Percentiles rank a stretch among this genome's conserved stretches.
phyloP scores from a whole-genome alignment of 768 basidiomycete species.

The Pleurotus eryngii region DNA sequence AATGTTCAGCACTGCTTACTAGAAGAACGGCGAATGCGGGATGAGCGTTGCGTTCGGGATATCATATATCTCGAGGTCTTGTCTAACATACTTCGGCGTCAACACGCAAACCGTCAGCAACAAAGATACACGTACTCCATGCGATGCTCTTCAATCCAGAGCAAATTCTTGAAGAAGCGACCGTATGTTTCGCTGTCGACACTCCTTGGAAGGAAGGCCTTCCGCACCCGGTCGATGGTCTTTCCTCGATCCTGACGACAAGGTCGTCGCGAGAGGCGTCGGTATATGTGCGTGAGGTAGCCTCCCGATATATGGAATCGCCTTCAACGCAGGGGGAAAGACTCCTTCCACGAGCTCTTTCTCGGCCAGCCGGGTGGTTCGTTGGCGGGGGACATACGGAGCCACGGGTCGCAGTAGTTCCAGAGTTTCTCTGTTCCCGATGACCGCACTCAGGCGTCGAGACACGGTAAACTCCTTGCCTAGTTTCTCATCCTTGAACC shows the following conservation, averaged over 20 bases:
- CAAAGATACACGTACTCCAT: constrained; percentile 24
- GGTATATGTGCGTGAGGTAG: constrained; percentile 42
- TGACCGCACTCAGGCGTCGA: constrained; percentile 38
- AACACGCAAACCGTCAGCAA: not conserved
- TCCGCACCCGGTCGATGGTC: constrained; percentile 27
- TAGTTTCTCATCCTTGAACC: constrained; percentile 44
- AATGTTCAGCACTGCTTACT: constrained; percentile 23
- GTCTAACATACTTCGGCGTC: constrained; percentile 21
- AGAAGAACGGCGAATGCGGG: constrained; percentile 27
- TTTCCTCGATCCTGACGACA: constrained; percentile 25
- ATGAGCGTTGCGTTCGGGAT: constrained; percentile 31
- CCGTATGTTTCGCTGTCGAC: constrained; percentile 39
- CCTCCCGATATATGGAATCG: constrained; percentile 36
- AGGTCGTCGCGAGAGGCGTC: constrained; percentile 20
- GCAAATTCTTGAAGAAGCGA: constrained; percentile 43
- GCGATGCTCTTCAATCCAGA: constrained; percentile 54
- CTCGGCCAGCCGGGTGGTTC: constrained; percentile 28
- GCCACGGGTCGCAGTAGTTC: constrained; percentile 39
- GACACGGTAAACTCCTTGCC: constrained; percentile 46
- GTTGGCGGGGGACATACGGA: constrained; percentile 43
- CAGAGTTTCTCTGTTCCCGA: constrained; percentile 45
- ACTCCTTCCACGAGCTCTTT: constrained; percentile 38
- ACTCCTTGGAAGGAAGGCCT: constrained; percentile 36
- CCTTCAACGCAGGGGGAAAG: constrained; percentile 35
- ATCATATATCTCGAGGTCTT: constrained; percentile 38